Evolutionary conservation across 208 protist species (phyloP), one percentile per base, ranked within the genome.

Genomic region (Novymonas esmeraldas): DNA sequence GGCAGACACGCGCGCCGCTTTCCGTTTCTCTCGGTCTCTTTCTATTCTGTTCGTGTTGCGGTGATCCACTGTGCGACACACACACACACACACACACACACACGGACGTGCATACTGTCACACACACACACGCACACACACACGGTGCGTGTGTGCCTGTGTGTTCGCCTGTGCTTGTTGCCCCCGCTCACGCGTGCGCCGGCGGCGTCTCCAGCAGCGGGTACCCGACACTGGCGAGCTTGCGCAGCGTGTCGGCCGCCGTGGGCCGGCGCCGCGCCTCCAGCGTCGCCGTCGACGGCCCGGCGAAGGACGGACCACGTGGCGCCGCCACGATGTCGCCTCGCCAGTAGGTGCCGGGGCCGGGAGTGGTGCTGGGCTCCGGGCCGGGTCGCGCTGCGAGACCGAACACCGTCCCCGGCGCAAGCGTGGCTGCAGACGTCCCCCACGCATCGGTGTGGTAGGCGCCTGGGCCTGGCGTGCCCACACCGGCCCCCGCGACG

Each of bases 171-270:
- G 56, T 38, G 36, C 16, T 29, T 20, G 49, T 26, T 2, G n/a
- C n/a, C 36, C 5, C 36, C 36, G 7, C 36, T 41, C 36, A 41
- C 36, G 5, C 36, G 5, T 14, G 7, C 36, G 36, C 36, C 11
- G 7, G 5, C 11, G 36, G 36, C 36, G 36, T 46, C 20, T 14
- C 39, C 24, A 31, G 26, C 24, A 70, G 46, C 3, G 78, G 78
- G 33, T 83, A 83, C 0, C 78, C 78, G 0, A 69, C 67, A 18
- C 54, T 61, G 20, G 65, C 78, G 28, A 83, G 55, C 39, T 75
- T 74, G 13, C 22, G 51, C 34, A 83, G 49, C 42, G 69, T 72
- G 20, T 69, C 73, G 36, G 68, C 69, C 6, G 69, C 69, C n/a
- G 61, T 76, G 26, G 56, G 54, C 14, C 56, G 54, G 20, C 51